These are phyloP conservation scores for Puccinia sorghi DNA, from an alignment of 1,284 basidiomycete genomes.

Conservation along the genomic window DNA sequence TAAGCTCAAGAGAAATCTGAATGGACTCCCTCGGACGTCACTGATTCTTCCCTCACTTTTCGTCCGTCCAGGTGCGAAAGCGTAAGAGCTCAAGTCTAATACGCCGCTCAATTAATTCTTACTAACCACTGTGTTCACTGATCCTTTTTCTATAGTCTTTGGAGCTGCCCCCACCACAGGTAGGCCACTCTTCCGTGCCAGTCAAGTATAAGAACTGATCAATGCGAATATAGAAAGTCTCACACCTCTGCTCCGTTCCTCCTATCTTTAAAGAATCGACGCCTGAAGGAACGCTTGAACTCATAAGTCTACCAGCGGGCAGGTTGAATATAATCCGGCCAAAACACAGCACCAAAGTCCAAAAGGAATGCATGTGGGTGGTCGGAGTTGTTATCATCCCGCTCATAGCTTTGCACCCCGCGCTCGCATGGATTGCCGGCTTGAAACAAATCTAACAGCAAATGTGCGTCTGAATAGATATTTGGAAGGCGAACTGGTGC, in stretches of 20 bases:
- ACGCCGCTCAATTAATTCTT: too few relatives aligned
- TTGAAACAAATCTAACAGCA: background rate
- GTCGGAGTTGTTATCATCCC: background rate
- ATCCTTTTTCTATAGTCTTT: background rate
- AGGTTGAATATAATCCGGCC: slow-evolving; percentile 88
- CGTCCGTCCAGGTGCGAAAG: background rate
- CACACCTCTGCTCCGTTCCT: background rate
- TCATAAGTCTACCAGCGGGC: slow-evolving; percentile 91
- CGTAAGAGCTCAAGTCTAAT: background rate
- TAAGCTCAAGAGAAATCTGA: background rate
- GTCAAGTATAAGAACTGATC: background rate
- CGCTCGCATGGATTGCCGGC: too few relatives aligned
- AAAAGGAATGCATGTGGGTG: slow-evolving; percentile 93
- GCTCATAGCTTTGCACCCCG: background rate
- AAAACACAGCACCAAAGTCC: slow-evolving; percentile 77
- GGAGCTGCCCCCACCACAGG: background rate
- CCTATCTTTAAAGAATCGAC: background rate
- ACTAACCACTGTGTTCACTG: background rate
- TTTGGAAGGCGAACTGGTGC: slow-evolving; percentile 90
- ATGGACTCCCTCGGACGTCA: background rate
- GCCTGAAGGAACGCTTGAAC: slow-evolving; percentile 62
- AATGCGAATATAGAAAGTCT: background rate
- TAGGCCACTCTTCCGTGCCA: background rate
- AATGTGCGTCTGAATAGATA: slow-evolving; percentile 65
- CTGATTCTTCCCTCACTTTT: background rate